phyloP scores from a whole-genome alignment of 768 basidiomycete genomes.

The Strobilomyces echinocephalus region DNA sequence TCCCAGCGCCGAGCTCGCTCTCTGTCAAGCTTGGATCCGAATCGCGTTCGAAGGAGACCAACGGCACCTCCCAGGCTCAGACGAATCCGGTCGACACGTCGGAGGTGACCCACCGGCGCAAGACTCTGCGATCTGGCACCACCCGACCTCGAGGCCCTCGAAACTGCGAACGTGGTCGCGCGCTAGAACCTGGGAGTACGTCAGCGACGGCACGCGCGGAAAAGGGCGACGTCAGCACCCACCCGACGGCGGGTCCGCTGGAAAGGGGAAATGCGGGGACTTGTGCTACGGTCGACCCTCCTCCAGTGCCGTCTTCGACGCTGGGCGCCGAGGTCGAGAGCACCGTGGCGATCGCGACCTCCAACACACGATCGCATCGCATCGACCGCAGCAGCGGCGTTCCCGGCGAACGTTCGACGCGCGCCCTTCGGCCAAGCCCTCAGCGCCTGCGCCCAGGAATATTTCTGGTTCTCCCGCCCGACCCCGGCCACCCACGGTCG shows the following conservation, averaged over 20 bases:
- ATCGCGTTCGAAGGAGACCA: not conserved
- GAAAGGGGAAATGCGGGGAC: not conserved
- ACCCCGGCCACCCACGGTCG: slow-evolving; percentile 2
- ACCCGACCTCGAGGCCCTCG: slow-evolving; percentile 1
- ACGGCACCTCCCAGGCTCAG: not conserved
- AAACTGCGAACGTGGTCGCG: not conserved
- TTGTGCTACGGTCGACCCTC: not conserved
- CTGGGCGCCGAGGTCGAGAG: not conserved
- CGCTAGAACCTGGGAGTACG: not conserved
- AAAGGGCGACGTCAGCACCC: not conserved
- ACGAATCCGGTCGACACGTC: not conserved
- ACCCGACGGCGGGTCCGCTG: too few relatives aligned
- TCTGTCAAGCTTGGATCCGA: not conserved
- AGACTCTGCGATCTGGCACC: not conserved
- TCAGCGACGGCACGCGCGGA: not conserved
- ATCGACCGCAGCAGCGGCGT: not conserved
- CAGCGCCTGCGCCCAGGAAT: not conserved
- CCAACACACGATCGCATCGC: not conserved
- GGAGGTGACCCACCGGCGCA: not conserved
- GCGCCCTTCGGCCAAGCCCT: not conserved
- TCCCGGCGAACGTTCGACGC: not conserved
- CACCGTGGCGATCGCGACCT: not conserved
- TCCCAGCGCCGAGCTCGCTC: not conserved
- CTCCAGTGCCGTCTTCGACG: not conserved
- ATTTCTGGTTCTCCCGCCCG: not conserved